Evolutionary conservation across 805 yeast genomes (phyloP), one percentile per base, ranked within the genome.

Genomic region (Lachancea kluyveri): DNA sequence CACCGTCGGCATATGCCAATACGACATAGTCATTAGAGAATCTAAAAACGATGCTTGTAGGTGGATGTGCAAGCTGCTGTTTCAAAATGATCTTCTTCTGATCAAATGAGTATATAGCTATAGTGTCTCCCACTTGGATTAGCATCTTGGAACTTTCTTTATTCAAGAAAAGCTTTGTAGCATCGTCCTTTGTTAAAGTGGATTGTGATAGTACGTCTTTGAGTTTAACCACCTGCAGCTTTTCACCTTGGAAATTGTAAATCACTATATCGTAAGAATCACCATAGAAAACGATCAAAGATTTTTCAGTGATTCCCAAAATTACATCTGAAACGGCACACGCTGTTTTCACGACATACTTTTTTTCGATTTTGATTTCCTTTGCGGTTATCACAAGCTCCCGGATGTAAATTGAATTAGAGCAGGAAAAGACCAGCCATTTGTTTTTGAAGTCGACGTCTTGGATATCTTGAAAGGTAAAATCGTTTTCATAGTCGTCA

Each of bases 301-400:
- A 52, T 36, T 51, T 56, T 24, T 56, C 59, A 3, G 61, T 56
- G 31, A 56, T 47, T 4, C 61, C 61, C 8, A 54, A 37, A 15
- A 46, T 40, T 8, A 46, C 45, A 27, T 42, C 44, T 20, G 43
- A 13, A 4, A 47, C 26, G 5, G 23, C 24, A 17, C 31, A 35
- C 17, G 33, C 31, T 4, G 30, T 30, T 14, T 33, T 27, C n/a
- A 46, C 36, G 6, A 19, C 33, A 28, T 39, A 41, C 13, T 36
- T 39, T 9, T 40, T 39, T 8, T 35, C 42, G 12, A 43, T 33
- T 14, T 24, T 24, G 13, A 48, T 33, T 12, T 29, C 28, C 7
- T 29, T 27, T 4, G 31, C 36, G 5, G 12, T 19, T 20, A 36
- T 25, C 17, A 35, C 22, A 5, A 46, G 17, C 33, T 48, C 50